Evolutionary conservation across 2,329 filamentous ascomycete species (phyloP).

Genomic region (Sporothrix brunneoviolacea): DNA sequence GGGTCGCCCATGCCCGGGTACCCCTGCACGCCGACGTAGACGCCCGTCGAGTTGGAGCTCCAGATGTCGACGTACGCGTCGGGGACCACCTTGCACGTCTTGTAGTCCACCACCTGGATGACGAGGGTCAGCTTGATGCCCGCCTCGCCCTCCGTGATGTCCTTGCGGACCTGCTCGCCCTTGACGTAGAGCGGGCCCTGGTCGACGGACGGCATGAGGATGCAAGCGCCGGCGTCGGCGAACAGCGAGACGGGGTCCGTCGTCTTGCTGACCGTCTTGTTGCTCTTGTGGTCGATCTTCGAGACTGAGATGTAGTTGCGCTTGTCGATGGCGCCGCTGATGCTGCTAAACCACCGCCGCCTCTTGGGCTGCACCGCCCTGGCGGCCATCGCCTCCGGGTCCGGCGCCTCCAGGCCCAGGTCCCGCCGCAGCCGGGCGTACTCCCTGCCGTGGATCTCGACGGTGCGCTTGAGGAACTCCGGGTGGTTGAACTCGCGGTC

Average conservation of each 20-base stretch:
- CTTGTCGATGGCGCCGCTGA: slow-evolving; percentile 1
- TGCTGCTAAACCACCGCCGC: no score
- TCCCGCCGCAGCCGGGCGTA: slow-evolving; percentile 21
- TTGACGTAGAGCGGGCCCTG: slow-evolving; percentile 45
- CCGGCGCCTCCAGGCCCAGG: slow-evolving; percentile 20
- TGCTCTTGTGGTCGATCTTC: slow-evolving; percentile 27
- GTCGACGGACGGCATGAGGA: slow-evolving; percentile 40
- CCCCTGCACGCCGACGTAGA: slow-evolving; percentile 31
- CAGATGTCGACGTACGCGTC: slow-evolving; percentile 46
- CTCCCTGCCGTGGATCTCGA: slow-evolving; percentile 24
- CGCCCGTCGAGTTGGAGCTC: slow-evolving; percentile 36
- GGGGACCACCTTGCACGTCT: slow-evolving; percentile 45
- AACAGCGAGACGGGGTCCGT: slow-evolving; percentile 30
- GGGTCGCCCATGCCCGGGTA: slow-evolving; percentile 20
- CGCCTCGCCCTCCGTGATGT: slow-evolving; percentile 40
- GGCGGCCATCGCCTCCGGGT: slow-evolving; percentile 11
- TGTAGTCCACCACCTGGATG: slow-evolving; percentile 47
- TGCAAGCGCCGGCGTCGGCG: slow-evolving; percentile 34
- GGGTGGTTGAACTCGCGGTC: slow-evolving; percentile 20
- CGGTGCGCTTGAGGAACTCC: slow-evolving; percentile 24
- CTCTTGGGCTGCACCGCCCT: background rate
- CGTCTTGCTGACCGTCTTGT: slow-evolving; percentile 23
- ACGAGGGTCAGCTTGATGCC: slow-evolving; percentile 45
- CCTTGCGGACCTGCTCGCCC: slow-evolving; percentile 42
- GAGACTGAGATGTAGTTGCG: slow-evolving; percentile 27